Conservation (phyloP, 108 stramenopile species). For the Parmales sp. region DNA sequence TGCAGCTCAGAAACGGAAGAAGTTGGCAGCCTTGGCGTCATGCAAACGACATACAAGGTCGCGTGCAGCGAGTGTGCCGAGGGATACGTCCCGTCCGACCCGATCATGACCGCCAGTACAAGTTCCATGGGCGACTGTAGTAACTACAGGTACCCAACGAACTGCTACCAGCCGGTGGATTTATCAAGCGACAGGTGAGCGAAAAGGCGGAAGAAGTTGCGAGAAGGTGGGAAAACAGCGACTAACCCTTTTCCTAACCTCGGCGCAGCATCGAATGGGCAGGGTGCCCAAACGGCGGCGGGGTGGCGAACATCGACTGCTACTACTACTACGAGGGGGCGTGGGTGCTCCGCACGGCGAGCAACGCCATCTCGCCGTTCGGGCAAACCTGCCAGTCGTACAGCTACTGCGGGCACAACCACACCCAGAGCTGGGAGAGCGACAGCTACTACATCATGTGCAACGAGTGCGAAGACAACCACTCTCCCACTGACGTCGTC, state of each 20-base stretch:
- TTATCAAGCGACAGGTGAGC: too few species aligned
- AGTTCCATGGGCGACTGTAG: not conserved
- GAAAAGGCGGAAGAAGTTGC: too few species aligned
- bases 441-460: constrained; percentile 1
- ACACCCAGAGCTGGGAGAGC: not conserved
- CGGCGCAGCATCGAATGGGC: not conserved
- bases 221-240: too few species aligned
- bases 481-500: too few species aligned
- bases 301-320: not conserved
- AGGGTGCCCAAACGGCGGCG: not conserved
- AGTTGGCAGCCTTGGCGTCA: not conserved
- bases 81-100: not conserved
- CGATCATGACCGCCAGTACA: not conserved
- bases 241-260: too few species aligned
- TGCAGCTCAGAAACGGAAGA: too few species aligned
- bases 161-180: not conserved
- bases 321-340: not conserved
- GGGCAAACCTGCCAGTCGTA: not conserved
- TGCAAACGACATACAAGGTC: not conserved
- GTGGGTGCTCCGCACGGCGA: not conserved
- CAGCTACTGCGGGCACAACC: not conserved
- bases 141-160: not conserved
- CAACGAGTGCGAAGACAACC: not conserved
- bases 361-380: not conserved
- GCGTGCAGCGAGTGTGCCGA: not conserved